phyloP scores from a whole-genome alignment of 257 asterid species.

The Salvia rosmarinus region DNA sequence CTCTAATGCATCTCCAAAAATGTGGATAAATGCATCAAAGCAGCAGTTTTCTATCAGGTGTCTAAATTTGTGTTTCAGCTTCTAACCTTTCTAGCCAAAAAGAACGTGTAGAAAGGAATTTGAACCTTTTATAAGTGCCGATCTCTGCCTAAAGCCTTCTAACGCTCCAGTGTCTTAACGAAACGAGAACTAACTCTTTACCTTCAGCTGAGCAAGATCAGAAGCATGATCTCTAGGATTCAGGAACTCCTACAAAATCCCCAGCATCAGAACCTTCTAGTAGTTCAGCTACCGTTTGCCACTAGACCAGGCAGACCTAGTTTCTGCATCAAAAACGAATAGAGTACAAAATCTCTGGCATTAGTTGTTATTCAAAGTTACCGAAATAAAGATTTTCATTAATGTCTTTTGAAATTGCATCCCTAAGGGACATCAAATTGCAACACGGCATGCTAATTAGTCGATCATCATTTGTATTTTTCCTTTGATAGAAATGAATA shows the following conservation, averaged over 20 bases:
- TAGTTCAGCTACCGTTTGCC: constrained; percentile 17
- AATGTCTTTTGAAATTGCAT: neutral
- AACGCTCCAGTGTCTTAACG: neutral
- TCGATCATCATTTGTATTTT: neutral
- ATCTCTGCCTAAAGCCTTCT: constrained; percentile 20
- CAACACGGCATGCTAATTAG: too few relatives aligned
- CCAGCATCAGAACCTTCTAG: constrained; percentile 7
- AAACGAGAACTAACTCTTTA: neutral
- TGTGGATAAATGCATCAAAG: neutral
- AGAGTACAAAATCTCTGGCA: neutral
- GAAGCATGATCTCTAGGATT: neutral
- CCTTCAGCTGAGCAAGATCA: neutral
- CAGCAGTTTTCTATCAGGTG: neutral
- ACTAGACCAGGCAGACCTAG: constrained; percentile 48
- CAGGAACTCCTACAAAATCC: neutral
- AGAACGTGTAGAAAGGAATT: constrained; percentile 12
- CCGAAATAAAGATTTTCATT: neutral
- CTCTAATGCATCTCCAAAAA: neutral
- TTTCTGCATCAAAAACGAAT: constrained; percentile 48
- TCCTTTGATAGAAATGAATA: neutral
- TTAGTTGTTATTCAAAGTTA: neutral
- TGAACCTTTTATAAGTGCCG: constrained; percentile 11
- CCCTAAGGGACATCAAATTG: too few relatives aligned
- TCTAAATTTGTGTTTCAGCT: neutral
- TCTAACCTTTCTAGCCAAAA: neutral